A percentile compares a stretch with the other conserved stretches of the same genome.
Evolutionary conservation across 345 rosid species (phyloP).

Genomic region (Gossypium sturtianum): DNA sequence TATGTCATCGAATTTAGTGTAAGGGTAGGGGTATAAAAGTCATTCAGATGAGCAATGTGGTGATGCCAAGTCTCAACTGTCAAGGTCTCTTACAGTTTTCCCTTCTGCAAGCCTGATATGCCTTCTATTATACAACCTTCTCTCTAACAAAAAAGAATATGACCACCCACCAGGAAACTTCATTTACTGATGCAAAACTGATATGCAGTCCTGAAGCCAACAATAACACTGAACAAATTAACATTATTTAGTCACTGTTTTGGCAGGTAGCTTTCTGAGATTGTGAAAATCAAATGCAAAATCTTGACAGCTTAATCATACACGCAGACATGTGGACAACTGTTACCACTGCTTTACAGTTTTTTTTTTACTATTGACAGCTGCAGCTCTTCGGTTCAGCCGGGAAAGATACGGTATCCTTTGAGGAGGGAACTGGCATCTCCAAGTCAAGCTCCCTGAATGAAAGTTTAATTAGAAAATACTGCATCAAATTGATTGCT

Average conservation of each 20-base stretch:
- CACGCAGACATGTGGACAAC: neutral
- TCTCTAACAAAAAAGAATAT: neutral
- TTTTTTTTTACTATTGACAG: neutral
- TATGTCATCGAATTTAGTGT: neutral
- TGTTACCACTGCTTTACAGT: neutral
- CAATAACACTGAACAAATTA: neutral
- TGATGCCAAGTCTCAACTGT: neutral
- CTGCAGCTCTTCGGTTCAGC: conserved; percentile 23
- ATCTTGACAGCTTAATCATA: neutral
- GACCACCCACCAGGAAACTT: neutral
- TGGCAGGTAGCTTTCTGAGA: neutral
- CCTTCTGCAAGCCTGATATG: neutral
- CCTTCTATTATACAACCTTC: neutral
- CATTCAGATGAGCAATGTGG: neutral
- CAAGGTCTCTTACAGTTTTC: neutral
- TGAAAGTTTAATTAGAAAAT: conserved; percentile 38
- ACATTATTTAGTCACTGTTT: neutral
- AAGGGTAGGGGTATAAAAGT: neutral
- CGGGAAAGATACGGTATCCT: conserved; percentile 8
- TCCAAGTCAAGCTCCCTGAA: conserved; percentile 16
- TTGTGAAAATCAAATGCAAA: neutral
- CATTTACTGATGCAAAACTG: neutral
- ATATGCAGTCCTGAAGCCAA: neutral
- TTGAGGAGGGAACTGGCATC: conserved; percentile 6
- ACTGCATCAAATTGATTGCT: conserved; percentile 29